Evolutionary conservation across 139 green algal species (phyloP).

Genomic region (Chlorella ohadii): DNA sequence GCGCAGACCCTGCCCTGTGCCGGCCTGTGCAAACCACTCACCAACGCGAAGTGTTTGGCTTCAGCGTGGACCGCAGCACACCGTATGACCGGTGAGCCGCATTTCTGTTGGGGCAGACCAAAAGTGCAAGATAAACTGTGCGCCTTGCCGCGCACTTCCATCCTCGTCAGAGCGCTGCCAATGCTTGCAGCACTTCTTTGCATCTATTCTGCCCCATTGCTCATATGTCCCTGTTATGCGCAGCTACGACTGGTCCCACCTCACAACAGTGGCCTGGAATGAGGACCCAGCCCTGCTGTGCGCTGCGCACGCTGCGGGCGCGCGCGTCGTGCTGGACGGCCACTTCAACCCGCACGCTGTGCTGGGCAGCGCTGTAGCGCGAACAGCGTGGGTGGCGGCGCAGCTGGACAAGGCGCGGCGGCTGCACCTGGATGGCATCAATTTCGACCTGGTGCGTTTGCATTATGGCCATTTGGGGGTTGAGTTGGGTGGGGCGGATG

Average conservation of each 20-base stretch:
- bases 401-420: background rate
- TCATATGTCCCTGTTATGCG: no score
- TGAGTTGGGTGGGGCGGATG: background rate
- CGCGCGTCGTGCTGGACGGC: constrained; percentile 45
- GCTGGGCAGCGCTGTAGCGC: constrained; percentile 5
- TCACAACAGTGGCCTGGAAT: constrained; percentile 51
- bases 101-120: no score
- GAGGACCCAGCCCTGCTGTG: constrained; percentile 28
- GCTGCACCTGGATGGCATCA: constrained; percentile 59
- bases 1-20: constrained; percentile 1
- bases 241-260: constrained; percentile 43
- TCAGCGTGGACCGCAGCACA: background rate
- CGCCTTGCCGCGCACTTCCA: no score
- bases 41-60: constrained; percentile 28
- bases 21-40: background rate
- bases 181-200: no score
- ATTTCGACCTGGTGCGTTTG: constrained; percentile 71
- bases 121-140: no score
- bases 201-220: background rate
- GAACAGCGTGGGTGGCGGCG: constrained; percentile 1
- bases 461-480: no score
- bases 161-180: no score
- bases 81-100: constrained; percentile 10
- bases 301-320: constrained; percentile 26
- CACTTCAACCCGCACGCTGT: background rate